These are phyloP conservation scores for Pichia sp. DNA, from an alignment of 1,139 yeast genomes.

Conservation along the genomic window DNA sequence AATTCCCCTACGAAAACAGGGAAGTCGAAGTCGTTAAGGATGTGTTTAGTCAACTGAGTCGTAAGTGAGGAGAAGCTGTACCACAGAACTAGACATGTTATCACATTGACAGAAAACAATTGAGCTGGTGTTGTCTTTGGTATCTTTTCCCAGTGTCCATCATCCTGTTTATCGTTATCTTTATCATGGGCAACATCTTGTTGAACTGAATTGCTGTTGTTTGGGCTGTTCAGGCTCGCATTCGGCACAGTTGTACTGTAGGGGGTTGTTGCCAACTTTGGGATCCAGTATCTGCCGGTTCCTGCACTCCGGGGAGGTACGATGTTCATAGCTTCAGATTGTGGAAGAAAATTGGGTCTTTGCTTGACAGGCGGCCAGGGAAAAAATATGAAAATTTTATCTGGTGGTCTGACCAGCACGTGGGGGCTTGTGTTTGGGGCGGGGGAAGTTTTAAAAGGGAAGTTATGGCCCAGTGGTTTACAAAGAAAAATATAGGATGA, in stretches of 20 bases:
- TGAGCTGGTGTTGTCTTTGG: neutral
- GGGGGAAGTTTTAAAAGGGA: no score
- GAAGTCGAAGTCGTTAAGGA: slow-evolving; percentile 34
- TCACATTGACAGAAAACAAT: slow-evolving; percentile 2
- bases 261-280: neutral
- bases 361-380: no score
- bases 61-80: slow-evolving; percentile 39
- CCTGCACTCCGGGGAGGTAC: neutral
- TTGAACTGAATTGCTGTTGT: neutral
- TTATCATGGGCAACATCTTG: neutral
- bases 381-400: no score
- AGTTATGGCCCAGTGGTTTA: no score
- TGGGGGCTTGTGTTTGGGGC: no score
- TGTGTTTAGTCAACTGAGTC: slow-evolving; percentile 38
- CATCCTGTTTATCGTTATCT: neutral
- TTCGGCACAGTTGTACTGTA: neutral
- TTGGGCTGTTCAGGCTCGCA: neutral
- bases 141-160: no score
- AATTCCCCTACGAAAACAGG: slow-evolving; percentile 46
- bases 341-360: no score
- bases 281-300: neutral
- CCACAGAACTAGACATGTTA: slow-evolving; percentile 25
- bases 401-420: no score
- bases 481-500: no score
- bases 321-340: no score